phyloP scores from a whole-genome alignment of 192 early-diverging fungal genomes.

The Haplosporangium gracile region DNA sequence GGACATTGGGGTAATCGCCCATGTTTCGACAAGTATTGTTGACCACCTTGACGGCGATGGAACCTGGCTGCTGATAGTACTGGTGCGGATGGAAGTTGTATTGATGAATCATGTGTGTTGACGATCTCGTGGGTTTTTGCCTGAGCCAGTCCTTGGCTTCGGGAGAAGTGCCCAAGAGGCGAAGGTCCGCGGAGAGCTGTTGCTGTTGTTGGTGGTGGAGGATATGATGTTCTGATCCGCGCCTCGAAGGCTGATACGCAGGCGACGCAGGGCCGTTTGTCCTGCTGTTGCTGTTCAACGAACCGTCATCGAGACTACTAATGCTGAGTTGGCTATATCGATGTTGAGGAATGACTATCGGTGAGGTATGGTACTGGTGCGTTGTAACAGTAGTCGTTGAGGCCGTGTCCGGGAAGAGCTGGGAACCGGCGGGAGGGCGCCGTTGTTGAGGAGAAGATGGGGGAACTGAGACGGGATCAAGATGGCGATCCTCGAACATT shows the following conservation, averaged over 20 bases:
- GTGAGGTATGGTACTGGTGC: constrained; percentile 28
- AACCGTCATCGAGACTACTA: constrained; percentile 25
- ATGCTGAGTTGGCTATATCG: constrained; percentile 19
- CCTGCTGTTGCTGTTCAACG: background rate
- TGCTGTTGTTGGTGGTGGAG: constrained; percentile 32
- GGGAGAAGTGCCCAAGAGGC: constrained; percentile 42
- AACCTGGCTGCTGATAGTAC: constrained; percentile 47
- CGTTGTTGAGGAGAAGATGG: constrained; percentile 26
- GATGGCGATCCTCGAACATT: constrained; percentile 22
- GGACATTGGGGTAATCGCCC: constrained; percentile 41
- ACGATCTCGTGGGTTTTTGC: constrained; percentile 48
- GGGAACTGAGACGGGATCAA: background rate
- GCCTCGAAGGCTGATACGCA: constrained; percentile 24
- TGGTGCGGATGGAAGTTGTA: constrained; percentile 52
- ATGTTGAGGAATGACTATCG: constrained; percentile 38
- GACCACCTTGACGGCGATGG: constrained; percentile 38
- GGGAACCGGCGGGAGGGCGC: constrained; percentile 13
- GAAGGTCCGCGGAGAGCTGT: constrained; percentile 20
- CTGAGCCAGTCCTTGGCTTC: constrained; percentile 53
- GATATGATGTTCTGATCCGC: constrained; percentile 39
- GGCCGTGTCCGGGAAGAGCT: background rate
- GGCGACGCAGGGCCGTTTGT: constrained; percentile 13
- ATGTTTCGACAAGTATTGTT: constrained; percentile 54
- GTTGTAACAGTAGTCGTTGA: background rate
- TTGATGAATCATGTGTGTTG: constrained; percentile 50